These are phyloP conservation scores for Podaxis sp. DNA, from an alignment of 768 basidiomycete species.

Conservation along the genomic window DNA sequence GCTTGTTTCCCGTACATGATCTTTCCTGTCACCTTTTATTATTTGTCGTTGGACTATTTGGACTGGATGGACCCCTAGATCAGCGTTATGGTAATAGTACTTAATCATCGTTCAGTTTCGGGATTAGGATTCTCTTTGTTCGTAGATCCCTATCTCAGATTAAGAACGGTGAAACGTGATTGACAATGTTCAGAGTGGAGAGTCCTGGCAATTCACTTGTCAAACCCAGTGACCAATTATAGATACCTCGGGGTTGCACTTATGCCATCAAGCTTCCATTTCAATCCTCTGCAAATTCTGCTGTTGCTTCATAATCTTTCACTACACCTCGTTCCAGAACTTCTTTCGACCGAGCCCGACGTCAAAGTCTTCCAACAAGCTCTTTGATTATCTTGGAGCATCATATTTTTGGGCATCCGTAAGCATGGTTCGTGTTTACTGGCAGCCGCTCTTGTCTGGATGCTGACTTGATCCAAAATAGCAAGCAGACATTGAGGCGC, in stretches of 20 bases:
- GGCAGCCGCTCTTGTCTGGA: background rate
- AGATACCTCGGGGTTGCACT: background rate
- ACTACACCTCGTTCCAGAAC: background rate
- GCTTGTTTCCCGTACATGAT: background rate
- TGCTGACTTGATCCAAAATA: slow-evolving; percentile 5
- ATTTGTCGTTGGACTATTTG: background rate
- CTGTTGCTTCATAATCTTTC: background rate
- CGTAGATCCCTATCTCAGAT: background rate
- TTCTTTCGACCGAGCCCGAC: background rate
- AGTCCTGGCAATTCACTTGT: background rate
- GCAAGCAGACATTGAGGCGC: slow-evolving; percentile 56
- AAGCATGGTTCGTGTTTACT: slow-evolving; percentile 6
- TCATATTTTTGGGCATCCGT: background rate
- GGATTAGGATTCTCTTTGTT: background rate
- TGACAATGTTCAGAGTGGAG: background rate
- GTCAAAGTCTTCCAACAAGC: background rate
- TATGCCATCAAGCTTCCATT: background rate
- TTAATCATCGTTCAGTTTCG: background rate
- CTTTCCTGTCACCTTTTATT: background rate
- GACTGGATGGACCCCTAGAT: background rate
- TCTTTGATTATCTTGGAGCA: background rate
- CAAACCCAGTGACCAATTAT: background rate
- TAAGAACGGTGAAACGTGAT: background rate
- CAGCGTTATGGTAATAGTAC: background rate
- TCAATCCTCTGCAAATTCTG: background rate